Base-by-base conservation (phyloP, 1,284 basidiomycete genomes). In the Sanghuangporus sanghuang region DNA sequence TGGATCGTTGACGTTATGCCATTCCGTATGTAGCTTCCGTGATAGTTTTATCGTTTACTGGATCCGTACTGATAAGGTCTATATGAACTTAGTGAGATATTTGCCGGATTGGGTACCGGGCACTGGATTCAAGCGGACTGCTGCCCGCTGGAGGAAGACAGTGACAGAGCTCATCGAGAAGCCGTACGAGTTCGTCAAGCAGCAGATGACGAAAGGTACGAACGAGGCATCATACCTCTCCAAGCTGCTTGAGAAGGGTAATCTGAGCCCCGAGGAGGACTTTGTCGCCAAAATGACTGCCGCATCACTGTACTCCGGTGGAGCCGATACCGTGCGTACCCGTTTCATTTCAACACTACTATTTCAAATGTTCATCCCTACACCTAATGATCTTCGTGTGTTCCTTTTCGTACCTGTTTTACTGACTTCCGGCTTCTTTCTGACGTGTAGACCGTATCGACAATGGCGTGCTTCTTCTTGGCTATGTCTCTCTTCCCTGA, bases 21-120 rank as follows among this genome's bases (percentile, higher is more conserved):
- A 0, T 68, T 71, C 57, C 67, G 71, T 74, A 56, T 6, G 72
- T 54, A 16, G 7, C 36, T 23, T 54, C 8, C 9, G 16, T 39
- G 18, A n/a, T 23, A 38, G 58, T 60, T 52, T n/a, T 52, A 12
- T 27, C 50, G 27, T 14, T 11, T 16, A 14, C 50, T 23, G 16
- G 50, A 11, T 27, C 18, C 21, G 23, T 35, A 27, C 32, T 52
- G 50, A 52, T 11, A 6, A 18, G 21, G 50, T 52, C 35, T 14
- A 32, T 32, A 3, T 18, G 12, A 52, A 21, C 6, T 3, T 35
- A 78, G 76, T 85, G 57, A 73, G 71, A 53, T 65, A 75, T 52
- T 64, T 84, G 6, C 82, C 83, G 0, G 76, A 78, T 63, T 83
- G 81, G 82, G 62, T 82, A 6, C 82, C 82, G 42, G 82, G 82